These are phyloP conservation scores for Laguncularia racemosa DNA, from an alignment of 345 rosid genomes.

Conservation along the genomic window DNA sequence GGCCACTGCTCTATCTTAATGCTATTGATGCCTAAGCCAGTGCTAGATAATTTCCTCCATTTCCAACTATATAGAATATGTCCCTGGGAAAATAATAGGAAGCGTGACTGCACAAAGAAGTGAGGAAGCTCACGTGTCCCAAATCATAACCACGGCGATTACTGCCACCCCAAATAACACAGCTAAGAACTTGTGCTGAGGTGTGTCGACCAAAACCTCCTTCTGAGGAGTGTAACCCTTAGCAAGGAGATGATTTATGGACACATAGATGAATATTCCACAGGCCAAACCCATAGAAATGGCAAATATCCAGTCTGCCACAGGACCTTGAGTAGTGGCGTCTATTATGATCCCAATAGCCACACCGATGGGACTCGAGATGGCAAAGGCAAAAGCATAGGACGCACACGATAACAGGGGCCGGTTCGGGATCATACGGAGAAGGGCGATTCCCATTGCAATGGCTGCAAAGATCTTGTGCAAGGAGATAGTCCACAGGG, in stretches of 20 bases:
- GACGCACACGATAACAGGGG: constrained; percentile 43
- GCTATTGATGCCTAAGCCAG: no score
- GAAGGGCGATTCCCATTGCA: constrained; percentile 85
- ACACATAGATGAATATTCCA: constrained; percentile 67
- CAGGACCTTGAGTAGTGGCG: constrained; percentile 60
- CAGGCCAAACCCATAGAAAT: constrained; percentile 77
- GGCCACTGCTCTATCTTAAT: no score
- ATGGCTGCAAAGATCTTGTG: constrained; percentile 79
- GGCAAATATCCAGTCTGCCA: constrained; percentile 71
- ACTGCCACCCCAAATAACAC: constrained; percentile 51
- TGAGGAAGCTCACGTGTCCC: constrained; percentile 41
- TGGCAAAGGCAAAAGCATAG: constrained; percentile 69
- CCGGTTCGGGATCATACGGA: constrained; percentile 63
- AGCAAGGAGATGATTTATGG: constrained; percentile 59
- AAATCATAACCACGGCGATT: constrained; percentile 64
- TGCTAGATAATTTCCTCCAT: no score
- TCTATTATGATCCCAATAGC: constrained; percentile 69
- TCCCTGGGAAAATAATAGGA: no score
- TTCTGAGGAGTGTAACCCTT: constrained; percentile 45
- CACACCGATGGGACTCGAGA: constrained; percentile 70
- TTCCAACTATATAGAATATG: no score
- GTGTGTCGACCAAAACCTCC: constrained; percentile 27
- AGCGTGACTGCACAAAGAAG: not conserved
- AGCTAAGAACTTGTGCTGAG: constrained; percentile 44
- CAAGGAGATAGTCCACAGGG: constrained; percentile 62